Percentiles rank a stretch among this genome's conserved stretches.
phyloP scores from a whole-genome alignment of 2,329 filamentous ascomycete species.

The Penicillium sp. region DNA sequence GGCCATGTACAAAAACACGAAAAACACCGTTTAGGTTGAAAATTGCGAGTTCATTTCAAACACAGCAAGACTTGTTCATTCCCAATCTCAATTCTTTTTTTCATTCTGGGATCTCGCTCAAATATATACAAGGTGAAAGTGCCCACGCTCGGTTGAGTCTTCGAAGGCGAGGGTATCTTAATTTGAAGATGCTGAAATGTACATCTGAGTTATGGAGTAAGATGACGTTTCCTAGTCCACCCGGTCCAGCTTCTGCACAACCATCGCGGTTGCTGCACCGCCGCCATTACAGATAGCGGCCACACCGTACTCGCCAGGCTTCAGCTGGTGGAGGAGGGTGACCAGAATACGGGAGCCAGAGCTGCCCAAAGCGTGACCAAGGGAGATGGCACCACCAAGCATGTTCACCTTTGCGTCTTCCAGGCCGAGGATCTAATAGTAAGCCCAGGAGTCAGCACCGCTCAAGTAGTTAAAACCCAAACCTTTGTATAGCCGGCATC shows the following conservation, averaged over 20 bases:
- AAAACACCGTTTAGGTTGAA: too few species aligned
- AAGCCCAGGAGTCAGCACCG: constrained; percentile 12
- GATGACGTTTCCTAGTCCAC: constrained; percentile 29
- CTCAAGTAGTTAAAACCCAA: neutral
- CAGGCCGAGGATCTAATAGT: constrained; percentile 65
- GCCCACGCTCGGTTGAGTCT: neutral
- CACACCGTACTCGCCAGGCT: constrained; percentile 87
- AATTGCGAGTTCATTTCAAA: too few species aligned
- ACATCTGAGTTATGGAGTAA: neutral
- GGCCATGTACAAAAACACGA: too few species aligned
- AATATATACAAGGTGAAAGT: constrained; percentile 3
- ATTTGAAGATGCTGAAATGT: constrained; percentile 1
- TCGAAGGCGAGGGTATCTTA: constrained; percentile 10
- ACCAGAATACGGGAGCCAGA: constrained; percentile 87
- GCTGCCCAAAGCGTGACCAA: constrained; percentile 88
- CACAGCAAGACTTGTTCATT: too few species aligned
- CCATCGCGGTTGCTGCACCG: constrained; percentile 82
- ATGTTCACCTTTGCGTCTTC: constrained; percentile 76
- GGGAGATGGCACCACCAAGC: constrained; percentile 81
- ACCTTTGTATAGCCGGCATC: neutral
- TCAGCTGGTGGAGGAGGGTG: constrained; percentile 83
- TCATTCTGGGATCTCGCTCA: neutral
- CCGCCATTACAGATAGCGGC: constrained; percentile 97
- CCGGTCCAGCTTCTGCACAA: constrained; percentile 72
- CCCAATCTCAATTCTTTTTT: too few species aligned